These are phyloP conservation scores for Boechera stricta DNA, from an alignment of 345 rosid genomes.

Conservation along the genomic window DNA sequence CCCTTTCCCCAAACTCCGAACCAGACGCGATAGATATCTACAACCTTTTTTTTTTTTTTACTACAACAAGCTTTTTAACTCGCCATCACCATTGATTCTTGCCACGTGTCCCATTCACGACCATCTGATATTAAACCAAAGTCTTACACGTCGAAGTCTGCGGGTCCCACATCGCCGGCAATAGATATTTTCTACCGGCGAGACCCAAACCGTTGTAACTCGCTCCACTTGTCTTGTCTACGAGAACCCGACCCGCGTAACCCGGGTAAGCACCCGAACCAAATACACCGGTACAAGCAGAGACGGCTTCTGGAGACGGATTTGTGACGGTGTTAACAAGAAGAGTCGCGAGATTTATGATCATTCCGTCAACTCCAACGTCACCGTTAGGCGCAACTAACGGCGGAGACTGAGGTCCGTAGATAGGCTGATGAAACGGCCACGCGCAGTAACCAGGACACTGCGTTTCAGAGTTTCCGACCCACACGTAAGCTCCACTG, in stretches of 20 bases:
- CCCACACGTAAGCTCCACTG: conserved; percentile 72
- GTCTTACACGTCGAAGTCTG: conserved; percentile 63
- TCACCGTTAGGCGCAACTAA: conserved; percentile 85
- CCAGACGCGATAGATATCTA: conserved; percentile 40
- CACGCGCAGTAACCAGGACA: conserved; percentile 95
- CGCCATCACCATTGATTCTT: conserved; percentile 10
- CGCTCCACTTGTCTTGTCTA: conserved; percentile 71
- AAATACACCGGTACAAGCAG: conserved; percentile 77
- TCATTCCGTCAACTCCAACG: conserved; percentile 92
- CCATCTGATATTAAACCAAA: conserved; percentile 42
- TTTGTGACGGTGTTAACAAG: conserved; percentile 81
- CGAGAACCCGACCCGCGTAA: conserved; percentile 68
- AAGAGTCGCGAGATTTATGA: conserved; percentile 79
- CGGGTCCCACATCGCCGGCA: conserved; percentile 98
- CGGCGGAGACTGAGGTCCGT: conserved; percentile 91
- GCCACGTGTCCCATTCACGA: conserved; percentile 24
- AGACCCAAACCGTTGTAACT: conserved; percentile 78
- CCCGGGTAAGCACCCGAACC: conserved; percentile 93
- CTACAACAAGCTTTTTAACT: conserved; percentile 23
- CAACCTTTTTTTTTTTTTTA: conserved; percentile 28
- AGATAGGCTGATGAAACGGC: conserved; percentile 97
- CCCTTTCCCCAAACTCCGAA: conserved; percentile 8
- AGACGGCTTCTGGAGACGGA: conserved; percentile 79
- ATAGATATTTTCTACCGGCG: conserved; percentile 69
- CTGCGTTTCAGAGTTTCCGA: conserved; percentile 83